Base-by-base conservation (phyloP, 805 yeast species). In the Candida mattraensis region DNA sequence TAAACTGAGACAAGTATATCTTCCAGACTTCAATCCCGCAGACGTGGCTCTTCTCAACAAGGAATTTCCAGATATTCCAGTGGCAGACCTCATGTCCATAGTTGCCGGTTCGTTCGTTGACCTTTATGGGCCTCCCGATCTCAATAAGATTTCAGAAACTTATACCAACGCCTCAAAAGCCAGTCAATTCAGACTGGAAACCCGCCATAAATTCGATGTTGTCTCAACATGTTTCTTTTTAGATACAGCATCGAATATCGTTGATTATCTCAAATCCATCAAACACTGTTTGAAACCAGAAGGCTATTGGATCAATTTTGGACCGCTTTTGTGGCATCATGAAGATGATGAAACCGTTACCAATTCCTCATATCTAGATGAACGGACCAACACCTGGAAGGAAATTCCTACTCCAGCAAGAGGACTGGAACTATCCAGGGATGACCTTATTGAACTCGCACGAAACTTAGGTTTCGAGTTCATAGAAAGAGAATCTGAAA, bases 91-190 rank as follows among this genome's bases (percentile, higher is more conserved):
- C 29, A 76, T 84, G 83, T 74, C 85, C 0, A 81, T 83, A 72
- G 71, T 78, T 1, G 78, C 87, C 0, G 93, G 93, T 0, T 78
- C 85, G 0, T 84, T 84, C 53, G 69, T 70, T 4, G 88, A 82
- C 42, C 59, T 82, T 12, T 81, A 80, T 53, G 85, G 86, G 0
- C 78, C 81, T 0, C 52, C 60, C 1, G 54, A 59, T 32, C 43
- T 67, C 32, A 40, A 35, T 4, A 51, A 55, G 11, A 32, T 58
- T 4, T 53, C 69, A 2, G 69, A 64, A 2, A 48, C 61, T 1
- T 68, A 64, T 42, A 53, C 69, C 3, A 39, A 50, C 5, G 74
- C 67, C 35, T 60, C 55, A 1, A 40, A 45, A 5, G 75, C 78
- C 1, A 39, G 45, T 2, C 63, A 60, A 14, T 76, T 76, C 47